A percentile compares a stretch with the other conserved stretches of the same genome.
phyloP scores from a whole-genome alignment of 257 asterid genomes.

The Dorcoceras hygrometricum region DNA sequence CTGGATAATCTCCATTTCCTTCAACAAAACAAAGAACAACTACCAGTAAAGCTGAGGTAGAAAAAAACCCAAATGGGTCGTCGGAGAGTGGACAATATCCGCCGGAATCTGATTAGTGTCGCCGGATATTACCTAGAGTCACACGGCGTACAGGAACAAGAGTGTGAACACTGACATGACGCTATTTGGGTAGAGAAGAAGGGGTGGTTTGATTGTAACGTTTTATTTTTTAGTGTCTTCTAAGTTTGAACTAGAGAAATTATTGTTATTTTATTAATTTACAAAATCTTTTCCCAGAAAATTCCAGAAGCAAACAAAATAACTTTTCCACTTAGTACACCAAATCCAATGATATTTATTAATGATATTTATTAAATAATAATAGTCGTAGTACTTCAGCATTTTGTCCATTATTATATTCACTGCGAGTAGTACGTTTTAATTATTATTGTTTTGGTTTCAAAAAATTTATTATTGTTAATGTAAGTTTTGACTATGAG shows the following conservation, averaged over 20 bases:
- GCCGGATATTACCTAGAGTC: constrained; percentile 23
- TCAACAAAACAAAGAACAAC: neutral
- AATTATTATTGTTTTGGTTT: too few species aligned
- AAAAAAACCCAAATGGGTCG: constrained; percentile 26
- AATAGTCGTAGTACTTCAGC: too few species aligned
- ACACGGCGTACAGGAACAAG: constrained; percentile 6
- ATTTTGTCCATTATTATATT: too few species aligned
- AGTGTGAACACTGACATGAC: constrained; percentile 12
- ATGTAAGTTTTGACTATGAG: too few species aligned
- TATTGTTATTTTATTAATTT: too few species aligned
- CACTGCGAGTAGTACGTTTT: too few species aligned
- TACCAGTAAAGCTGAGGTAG: neutral
- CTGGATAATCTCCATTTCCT: constrained; percentile 13
- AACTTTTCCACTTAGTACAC: constrained; percentile 12
- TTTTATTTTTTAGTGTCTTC: neutral
- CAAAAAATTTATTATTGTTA: too few species aligned
- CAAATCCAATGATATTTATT: neutral
- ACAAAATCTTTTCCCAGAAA: neutral
- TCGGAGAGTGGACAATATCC: constrained; percentile 22
- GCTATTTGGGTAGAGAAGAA: constrained; percentile 3
- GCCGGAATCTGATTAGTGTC: constrained; percentile 38
- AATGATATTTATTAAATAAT: too few species aligned
- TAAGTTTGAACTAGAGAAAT: neutral
- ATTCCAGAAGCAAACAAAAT: constrained; percentile 15
- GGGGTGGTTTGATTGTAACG: constrained; percentile 24